Base-by-base conservation (phyloP, 129 eudicot genomes). In the carrot (Daucus carota) region DNA sequence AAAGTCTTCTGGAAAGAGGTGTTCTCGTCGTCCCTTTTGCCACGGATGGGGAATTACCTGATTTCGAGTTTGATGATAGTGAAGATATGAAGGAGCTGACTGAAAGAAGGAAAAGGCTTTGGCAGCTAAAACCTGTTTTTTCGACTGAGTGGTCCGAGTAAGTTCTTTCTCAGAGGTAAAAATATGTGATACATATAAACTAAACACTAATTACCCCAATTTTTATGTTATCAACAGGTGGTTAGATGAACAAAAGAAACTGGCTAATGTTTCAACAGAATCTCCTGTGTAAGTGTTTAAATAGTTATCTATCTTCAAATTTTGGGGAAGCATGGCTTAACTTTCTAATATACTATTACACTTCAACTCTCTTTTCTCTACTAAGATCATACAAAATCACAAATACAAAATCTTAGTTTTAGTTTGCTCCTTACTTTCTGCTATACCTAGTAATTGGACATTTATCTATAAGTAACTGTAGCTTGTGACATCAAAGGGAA, bases 11-110 rank as follows among this genome's bases (percentile, higher is more conserved):
- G 29, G 99, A 94, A 74, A 81, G 99, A 86, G 97, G 90, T 47
- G 97, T 94, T 79, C 97, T 94, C 78, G 97, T 91, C 34, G 97
- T 91, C 40, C 97, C 99, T 36, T 85, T 94, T 80, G 86, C 86
- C 26, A 87, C 94, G 0, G 92, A 94, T 86, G 99, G 99, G 62
- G 77, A 78, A 73, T 68, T 76, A 16, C 99, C 88, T 50, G 76
- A 26, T 66, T 94, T 86, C 78, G 86, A 89, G 82, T 86, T 91
- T 76, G 87, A 89, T 48, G 93, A 93, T 77, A 85, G 60, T 52
- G 90, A 93, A 76, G 96, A 90, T 24, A 44, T 67, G 71, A 70
- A 79, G 82, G 92, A 85, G 78, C 41, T 78, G 1, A 84, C 84
- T 26, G 47, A 77, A 42, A 89, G 82, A 82, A 84, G 93, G 80